A percentile compares a stretch with the other conserved stretches of the same genome.
phyloP scores from a whole-genome alignment of 2,329 filamentous ascomycete species.

The Fusarium succisae region DNA sequence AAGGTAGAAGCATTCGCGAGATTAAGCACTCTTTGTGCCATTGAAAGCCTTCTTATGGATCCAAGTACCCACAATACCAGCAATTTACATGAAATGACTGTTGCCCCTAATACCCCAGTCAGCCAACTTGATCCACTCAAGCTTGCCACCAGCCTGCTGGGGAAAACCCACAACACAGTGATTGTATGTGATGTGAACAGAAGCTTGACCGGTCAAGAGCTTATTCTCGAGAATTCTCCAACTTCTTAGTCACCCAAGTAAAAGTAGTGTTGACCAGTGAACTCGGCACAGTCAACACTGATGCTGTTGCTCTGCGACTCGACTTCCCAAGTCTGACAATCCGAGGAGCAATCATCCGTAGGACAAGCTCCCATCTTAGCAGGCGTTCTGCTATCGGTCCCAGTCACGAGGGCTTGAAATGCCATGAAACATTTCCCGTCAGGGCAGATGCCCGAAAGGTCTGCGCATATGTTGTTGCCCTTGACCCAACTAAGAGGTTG shows the following conservation, averaged over 20 bases:
- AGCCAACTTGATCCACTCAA: constrained; percentile 26
- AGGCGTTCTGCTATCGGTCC: not conserved
- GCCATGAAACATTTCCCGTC: constrained; percentile 10
- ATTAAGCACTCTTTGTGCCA: not conserved
- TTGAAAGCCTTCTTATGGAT: not conserved
- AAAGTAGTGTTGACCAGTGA: constrained; percentile 11
- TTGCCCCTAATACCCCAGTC: constrained; percentile 26
- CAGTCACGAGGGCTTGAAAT: not conserved
- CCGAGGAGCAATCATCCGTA: not conserved
- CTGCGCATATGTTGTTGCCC: constrained; percentile 5
- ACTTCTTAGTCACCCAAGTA: not conserved
- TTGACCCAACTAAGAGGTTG: not conserved
- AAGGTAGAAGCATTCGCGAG: not conserved
- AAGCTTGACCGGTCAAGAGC: constrained; percentile 27
- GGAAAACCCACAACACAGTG: constrained; percentile 25
- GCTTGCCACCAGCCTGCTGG: constrained; percentile 22
- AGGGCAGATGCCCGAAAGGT: not conserved
- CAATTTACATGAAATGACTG: constrained; percentile 27
- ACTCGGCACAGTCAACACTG: constrained; percentile 1
- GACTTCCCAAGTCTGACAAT: constrained; percentile 7
- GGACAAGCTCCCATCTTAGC: constrained; percentile 6
- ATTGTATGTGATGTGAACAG: constrained; percentile 21
- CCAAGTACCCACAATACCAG: constrained; percentile 9
- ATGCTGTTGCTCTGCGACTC: not conserved
- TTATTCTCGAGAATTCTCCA: rapidly evolving